phyloP scores from a whole-genome alignment of 1,284 basidiomycete genomes.

The Rhodotorula glutinis region DNA sequence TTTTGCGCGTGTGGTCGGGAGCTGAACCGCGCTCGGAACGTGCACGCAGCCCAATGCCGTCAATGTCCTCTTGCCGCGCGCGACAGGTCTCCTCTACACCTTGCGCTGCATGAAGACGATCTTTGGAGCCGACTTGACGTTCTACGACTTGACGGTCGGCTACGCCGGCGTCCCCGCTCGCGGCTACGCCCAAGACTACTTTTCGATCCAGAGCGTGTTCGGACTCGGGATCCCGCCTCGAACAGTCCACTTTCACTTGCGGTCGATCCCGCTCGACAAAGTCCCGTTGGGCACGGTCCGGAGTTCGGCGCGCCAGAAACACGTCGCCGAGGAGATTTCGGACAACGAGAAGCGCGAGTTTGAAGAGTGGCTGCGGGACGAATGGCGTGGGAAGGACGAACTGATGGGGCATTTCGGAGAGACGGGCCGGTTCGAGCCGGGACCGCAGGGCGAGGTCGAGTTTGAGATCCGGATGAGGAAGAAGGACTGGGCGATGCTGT shows the following conservation, averaged over 20 bases:
- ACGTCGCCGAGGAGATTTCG: slow-evolving; percentile 56
- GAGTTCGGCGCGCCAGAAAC: not conserved
- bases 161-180: slow-evolving; percentile 59
- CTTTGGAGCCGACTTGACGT: slow-evolving; percentile 59
- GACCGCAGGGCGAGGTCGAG: not conserved
- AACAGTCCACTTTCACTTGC: slow-evolving; percentile 77
- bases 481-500: slow-evolving; percentile 1
- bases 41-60: slow-evolving; percentile 65
- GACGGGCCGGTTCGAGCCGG: slow-evolving; percentile 43
- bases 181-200: slow-evolving; percentile 76
- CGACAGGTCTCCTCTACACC: slow-evolving; percentile 83
- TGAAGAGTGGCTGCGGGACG: slow-evolving; percentile 72
- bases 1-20: not conserved
- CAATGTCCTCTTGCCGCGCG: slow-evolving; percentile 78
- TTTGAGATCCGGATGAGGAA: slow-evolving; percentile 2
- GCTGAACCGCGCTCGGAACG: not conserved
- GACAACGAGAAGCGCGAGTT: slow-evolving; percentile 67
- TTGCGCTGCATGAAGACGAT: slow-evolving; percentile 74
- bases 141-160: slow-evolving; percentile 40
- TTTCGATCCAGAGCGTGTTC: slow-evolving; percentile 85
- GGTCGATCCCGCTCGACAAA: slow-evolving; percentile 62
- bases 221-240: slow-evolving; percentile 78
- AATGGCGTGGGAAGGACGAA: slow-evolving; percentile 82
- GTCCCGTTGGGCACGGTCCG: slow-evolving; percentile 25
- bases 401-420: slow-evolving; percentile 63